phyloP scores from a whole-genome alignment of 2,329 filamentous ascomycete genomes.

The Botryotinia calthae region DNA sequence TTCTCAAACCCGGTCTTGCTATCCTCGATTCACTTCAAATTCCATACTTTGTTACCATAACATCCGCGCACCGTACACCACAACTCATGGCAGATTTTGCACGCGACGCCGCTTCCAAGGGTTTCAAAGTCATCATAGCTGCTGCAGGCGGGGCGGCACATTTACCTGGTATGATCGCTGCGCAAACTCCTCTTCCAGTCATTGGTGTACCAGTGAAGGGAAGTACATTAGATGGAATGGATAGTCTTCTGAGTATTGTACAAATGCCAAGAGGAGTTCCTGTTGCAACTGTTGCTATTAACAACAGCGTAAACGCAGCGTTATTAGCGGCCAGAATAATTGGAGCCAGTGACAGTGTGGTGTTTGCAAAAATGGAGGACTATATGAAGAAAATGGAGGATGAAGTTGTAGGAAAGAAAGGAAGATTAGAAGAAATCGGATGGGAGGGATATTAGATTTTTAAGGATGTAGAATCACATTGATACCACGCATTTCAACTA shows the following conservation, averaged over 20 bases:
- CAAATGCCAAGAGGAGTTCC: conserved; percentile 75
- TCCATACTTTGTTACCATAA: conserved; percentile 70
- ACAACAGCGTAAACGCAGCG: conserved; percentile 76
- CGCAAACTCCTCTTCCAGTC: conserved; percentile 53
- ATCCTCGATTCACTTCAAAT: conserved; percentile 58
- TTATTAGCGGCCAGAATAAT: conserved; percentile 69
- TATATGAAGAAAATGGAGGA: conserved; percentile 65
- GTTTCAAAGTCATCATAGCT: conserved; percentile 42
- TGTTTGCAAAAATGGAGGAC: conserved; percentile 55
- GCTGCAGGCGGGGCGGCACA: conserved; percentile 71
- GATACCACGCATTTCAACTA: not conserved
- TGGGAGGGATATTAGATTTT: conserved; percentile 49
- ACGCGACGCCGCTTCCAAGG: conserved; percentile 28
- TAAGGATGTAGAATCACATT: not conserved
- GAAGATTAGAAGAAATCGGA: conserved; percentile 53
- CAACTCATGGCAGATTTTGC: conserved; percentile 67
- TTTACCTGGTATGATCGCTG: conserved; percentile 22
- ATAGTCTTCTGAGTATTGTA: conserved; percentile 65
- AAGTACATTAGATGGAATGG: conserved; percentile 61
- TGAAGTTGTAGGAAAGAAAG: conserved; percentile 62
- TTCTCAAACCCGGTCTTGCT: conserved; percentile 64
- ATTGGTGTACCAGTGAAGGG: conserved; percentile 77
- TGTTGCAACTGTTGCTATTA: conserved; percentile 74
- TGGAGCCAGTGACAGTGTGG: conserved; percentile 54
- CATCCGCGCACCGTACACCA: conserved; percentile 75